Conservation (phyloP, 257 asterid genomes). For the Capsicum rhomboideum region DNA sequence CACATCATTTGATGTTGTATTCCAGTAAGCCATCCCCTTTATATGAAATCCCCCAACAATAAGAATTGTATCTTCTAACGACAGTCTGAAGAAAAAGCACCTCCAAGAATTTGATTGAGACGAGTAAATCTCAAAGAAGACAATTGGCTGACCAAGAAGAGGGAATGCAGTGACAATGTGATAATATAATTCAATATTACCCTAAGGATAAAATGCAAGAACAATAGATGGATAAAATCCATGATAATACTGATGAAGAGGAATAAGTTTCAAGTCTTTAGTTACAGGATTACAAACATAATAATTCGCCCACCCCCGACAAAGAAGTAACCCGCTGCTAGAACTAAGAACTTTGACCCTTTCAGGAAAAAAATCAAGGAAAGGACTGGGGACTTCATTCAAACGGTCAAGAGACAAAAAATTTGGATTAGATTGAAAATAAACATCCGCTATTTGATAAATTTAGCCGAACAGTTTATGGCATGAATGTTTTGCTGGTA, state of each 20-base stretch:
- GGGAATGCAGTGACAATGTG: constrained; percentile 20
- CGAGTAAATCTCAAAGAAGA: constrained; percentile 27
- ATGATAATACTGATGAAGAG: constrained; percentile 11
- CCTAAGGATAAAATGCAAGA: constrained; percentile 30
- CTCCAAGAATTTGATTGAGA: constrained; percentile 18
- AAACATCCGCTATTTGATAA: background rate
- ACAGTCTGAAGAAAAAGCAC: background rate
- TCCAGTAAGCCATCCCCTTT: too few relatives aligned
- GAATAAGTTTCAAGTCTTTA: constrained; percentile 13
- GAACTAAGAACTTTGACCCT: constrained; percentile 9
- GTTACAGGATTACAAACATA: constrained; percentile 36
- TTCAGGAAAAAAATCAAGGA: constrained; percentile 15
- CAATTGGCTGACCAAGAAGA: background rate
- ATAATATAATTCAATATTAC: constrained; percentile 15
- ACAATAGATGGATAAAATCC: constrained; percentile 12
- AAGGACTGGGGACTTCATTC: constrained; percentile 29
- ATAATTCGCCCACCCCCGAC: constrained; percentile 7
- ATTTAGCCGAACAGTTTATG: constrained; percentile 28
- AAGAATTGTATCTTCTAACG: background rate
- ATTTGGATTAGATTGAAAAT: background rate
- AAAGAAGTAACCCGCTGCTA: constrained; percentile 29
- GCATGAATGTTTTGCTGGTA: constrained; percentile 30
- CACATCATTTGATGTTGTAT: too few relatives aligned
- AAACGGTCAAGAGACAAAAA: constrained; percentile 10
- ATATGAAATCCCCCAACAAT: too few relatives aligned